Base-by-base conservation (phyloP, 768 basidiomycete genomes). In the Astraeus odoratus region DNA sequence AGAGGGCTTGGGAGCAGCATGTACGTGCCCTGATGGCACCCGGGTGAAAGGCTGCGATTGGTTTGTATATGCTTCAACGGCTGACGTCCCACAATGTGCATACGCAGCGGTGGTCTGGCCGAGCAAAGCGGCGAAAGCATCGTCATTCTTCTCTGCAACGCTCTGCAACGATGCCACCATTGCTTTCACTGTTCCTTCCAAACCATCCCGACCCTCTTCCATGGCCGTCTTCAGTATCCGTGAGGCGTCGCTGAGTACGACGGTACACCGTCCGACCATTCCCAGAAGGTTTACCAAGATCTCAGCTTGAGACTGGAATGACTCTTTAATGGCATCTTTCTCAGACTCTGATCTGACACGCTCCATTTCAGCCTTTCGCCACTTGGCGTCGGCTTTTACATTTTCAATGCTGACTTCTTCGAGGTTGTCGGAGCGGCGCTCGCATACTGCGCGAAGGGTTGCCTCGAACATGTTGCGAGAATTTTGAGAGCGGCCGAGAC, bases 381-480 rank as follows among this genome's bases (percentile, higher is more conserved):
- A 75, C 41, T 71, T 68, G 1, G 81, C 81, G 48, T 87, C 82
- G 19, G 84, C 72, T 56, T 80, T 83, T 56, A 93, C 67, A 51
- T 77, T 83, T 48, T 87, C 82, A 20, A 80, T 59, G 54, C 73
- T 76, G 30, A 76, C 55, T 22, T 89, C 84, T 57, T 91, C 90
- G 27, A 90, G 65, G 52, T 80, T 81, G 51, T 89, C 86, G 4
- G 83, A 86, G 49, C 76, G 80, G 43, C 90, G 72, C 57, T 93
- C 86, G 26, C 83, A 79, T 39, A 83, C 81, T 13, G 87, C 87
- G n/a, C 85, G 78, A 58, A 92, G 75, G 29, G 85, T 87, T 13
- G 86, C 89, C 38, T 89, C 86, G 57, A 92, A 89, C 75, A 92
- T 85, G 25, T 83, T 79, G 49, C 69, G 73, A 4, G 86, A 80